Evolutionary conservation across 2,329 filamentous ascomycete species (phyloP).

Genomic region (Claviceps lovelessii): DNA sequence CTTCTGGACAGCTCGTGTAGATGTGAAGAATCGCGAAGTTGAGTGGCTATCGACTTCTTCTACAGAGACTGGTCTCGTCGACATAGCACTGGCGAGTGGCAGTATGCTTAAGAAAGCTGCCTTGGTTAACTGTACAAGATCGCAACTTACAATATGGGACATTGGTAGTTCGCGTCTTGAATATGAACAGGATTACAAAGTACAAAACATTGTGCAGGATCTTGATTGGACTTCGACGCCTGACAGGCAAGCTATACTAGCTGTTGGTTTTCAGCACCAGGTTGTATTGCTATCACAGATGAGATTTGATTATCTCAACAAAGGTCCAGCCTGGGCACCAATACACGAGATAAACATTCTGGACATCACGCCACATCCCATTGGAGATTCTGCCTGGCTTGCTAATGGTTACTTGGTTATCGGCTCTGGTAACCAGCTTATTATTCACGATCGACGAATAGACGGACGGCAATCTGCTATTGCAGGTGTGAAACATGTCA

Average conservation of each 20-base stretch:
- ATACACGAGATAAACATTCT: slow-evolving; percentile 71
- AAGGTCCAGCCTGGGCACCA: slow-evolving; percentile 76
- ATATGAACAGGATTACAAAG: slow-evolving; percentile 60
- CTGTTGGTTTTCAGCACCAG: slow-evolving; percentile 81
- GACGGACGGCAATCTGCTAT: slow-evolving; percentile 47
- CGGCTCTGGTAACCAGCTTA: slow-evolving; percentile 81
- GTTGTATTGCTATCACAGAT: slow-evolving; percentile 74
- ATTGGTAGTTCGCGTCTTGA: slow-evolving; percentile 69
- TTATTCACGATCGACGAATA: slow-evolving; percentile 68
- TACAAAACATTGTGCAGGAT: slow-evolving; percentile 64
- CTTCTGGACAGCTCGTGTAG: slow-evolving; percentile 73
- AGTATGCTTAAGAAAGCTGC: slow-evolving; percentile 80
- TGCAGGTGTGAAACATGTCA: slow-evolving; percentile 33
- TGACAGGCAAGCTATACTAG: slow-evolving; percentile 74
- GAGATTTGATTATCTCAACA: slow-evolving; percentile 81
- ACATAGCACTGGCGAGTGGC: slow-evolving; percentile 67
- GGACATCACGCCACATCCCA: slow-evolving; percentile 73
- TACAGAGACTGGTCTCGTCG: slow-evolving; percentile 61
- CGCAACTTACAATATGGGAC: slow-evolving; percentile 81
- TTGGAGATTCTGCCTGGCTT: slow-evolving; percentile 87
- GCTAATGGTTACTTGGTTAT: slow-evolving; percentile 73
- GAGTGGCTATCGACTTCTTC: slow-evolving; percentile 74
- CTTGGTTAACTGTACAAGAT: slow-evolving; percentile 59
- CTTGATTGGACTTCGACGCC: slow-evolving; percentile 91
- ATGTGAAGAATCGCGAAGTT: slow-evolving; percentile 42